These are phyloP conservation scores for Aspergillus egyptiacus DNA, from an alignment of 495 filamentous ascomycete species.

Conservation along the genomic window DNA sequence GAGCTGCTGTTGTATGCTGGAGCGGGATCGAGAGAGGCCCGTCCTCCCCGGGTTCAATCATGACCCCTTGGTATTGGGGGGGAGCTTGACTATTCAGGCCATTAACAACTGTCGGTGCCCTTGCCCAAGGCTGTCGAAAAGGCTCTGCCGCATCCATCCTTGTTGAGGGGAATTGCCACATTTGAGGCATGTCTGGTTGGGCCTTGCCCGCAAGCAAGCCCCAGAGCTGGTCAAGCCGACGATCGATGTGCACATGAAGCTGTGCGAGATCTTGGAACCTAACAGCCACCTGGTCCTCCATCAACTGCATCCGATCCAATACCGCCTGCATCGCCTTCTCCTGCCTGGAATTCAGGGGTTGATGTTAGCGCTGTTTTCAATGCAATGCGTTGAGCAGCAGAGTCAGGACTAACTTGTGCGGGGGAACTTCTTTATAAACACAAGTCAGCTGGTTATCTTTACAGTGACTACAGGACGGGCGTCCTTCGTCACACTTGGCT, in stretches of 20 bases:
- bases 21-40: conserved; percentile 62
- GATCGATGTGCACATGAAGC: conserved; percentile 16
- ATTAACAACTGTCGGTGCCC: conserved; percentile 12
- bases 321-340: conserved; percentile 38
- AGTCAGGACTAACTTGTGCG: conserved; percentile 45
- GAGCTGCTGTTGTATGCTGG: conserved; percentile 77
- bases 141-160: conserved; percentile 17
- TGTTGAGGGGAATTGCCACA: conserved; percentile 5
- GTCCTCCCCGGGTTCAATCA: conserved; percentile 25
- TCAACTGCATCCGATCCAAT: conserved; percentile 27
- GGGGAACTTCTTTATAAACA: conserved; percentile 56
- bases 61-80: not conserved
- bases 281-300: conserved; percentile 25
- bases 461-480: conserved; percentile 54
- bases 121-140: conserved; percentile 8
- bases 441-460: conserved; percentile 50
- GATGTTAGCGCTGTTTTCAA: conserved; percentile 6
- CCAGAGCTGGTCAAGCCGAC: not conserved
- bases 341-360: conserved; percentile 25
- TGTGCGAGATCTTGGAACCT: conserved; percentile 10
- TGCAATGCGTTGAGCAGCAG: not conserved
- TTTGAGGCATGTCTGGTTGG: conserved; percentile 8
- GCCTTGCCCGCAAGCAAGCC: not conserved
- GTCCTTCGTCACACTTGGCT: conserved; percentile 59
- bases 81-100: not conserved